Conservation (phyloP, 225 moss, liverwort and hornwort genomes). For the Asterella californica region DNA sequence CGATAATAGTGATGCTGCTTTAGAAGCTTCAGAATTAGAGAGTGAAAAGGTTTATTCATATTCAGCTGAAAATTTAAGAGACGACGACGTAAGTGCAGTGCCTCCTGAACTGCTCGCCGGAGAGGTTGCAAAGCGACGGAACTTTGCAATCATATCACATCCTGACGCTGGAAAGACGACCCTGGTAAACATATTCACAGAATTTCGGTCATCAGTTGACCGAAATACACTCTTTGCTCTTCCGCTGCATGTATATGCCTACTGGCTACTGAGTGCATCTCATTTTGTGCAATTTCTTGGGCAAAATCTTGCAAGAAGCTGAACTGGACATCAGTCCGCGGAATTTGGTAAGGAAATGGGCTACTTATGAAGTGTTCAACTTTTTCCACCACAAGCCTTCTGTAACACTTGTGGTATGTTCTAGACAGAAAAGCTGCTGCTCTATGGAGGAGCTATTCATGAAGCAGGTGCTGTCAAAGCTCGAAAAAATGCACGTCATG, state of each 20-base stretch:
- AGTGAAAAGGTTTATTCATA: neutral
- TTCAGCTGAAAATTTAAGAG: conserved; percentile 8
- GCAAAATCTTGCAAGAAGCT: too few species aligned
- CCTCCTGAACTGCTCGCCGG: conserved; percentile 61
- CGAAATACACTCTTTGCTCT: neutral
- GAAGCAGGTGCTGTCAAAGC: conserved; percentile 97
- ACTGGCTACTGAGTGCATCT: neutral
- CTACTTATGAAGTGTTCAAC: neutral
- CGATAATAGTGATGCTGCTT: neutral
- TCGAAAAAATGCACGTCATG: conserved; percentile 79
- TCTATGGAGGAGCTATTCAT: conserved; percentile 96
- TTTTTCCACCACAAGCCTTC: neutral
- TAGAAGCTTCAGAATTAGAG: neutral
- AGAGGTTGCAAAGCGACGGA: conserved; percentile 71
- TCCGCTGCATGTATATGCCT: neutral
- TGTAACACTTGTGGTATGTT: conserved; percentile 7
- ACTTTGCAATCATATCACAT: conserved; percentile 96
- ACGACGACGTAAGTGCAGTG: conserved; percentile 6
- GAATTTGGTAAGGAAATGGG: too few species aligned
- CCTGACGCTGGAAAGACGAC: conserved; percentile 98
- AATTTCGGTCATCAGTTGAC: neutral
- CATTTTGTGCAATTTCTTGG: neutral
- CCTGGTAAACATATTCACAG: conserved; percentile 42
- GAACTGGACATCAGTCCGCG: too few species aligned
- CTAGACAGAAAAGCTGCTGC: conserved; percentile 86